Evolutionary conservation across 2,329 filamentous ascomycete species (phyloP), one percentile per base, ranked within the genome.

Genomic region (Ophiostoma novo-ulmi): DNA sequence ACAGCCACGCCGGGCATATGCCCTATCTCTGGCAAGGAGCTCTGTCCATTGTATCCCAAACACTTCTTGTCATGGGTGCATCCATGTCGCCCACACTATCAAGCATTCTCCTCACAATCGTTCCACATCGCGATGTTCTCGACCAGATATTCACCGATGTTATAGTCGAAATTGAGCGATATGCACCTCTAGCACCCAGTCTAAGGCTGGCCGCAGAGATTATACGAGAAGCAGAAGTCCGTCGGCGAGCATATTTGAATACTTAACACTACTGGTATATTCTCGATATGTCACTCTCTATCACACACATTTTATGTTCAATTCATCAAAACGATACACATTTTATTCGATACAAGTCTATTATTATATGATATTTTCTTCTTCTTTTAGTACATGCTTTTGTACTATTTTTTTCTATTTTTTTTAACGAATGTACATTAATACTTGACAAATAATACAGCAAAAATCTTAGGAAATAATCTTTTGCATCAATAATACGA

Each of bases 1-100:
- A 65, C 63, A 65, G 63, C 80, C 91, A 93, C 77, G 90, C 90
- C 72, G 91, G 92, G 68, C 91, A 94, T 77, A 89, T 95, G 81
- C 91, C 91, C 14, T 95, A 94, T 79, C 85, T 94, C 26, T 95
- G 91, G 89, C 92, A 94, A 81, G 91, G 91, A 22, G 91, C 91
- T 10, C 84, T 95, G 52, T 93, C 90, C 31, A 92, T 95, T 77
- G 90, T 94, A 31, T 93, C 91, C 6, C 92, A 95, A 79, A 91
- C 90, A 1, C 82, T 95, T 20, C 83, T 95, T 63, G 87, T 95
- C 44, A 94, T 95, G 91, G 92, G 91, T 7, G 91, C 91, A 20
- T 93, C 90, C 20, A 91, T 94, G 88, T 93, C 89, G 10, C 88
- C 89, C 1, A 89, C 89, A 5, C 85, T 94, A 3, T 88, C 87